Base-by-base conservation (phyloP, 116 monocot genomes). In the Thalassia testudinum region DNA sequence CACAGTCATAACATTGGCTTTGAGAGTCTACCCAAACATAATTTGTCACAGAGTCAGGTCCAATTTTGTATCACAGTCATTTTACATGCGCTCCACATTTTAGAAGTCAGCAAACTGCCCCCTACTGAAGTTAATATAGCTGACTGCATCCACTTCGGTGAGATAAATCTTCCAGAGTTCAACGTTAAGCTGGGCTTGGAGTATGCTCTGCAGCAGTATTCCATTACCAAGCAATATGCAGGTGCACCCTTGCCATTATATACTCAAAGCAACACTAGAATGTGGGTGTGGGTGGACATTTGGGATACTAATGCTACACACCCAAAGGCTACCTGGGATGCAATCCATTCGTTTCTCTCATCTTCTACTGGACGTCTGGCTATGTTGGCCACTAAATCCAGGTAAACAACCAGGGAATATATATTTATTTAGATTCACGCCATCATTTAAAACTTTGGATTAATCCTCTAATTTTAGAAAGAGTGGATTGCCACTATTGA, bases 221-320 rank as follows among this genome's bases (percentile, higher is more conserved):
- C 50, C 49, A 34, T 90, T 58, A 70, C 70, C 25, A 70, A 67
- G 63, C 75, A 78, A 22, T 64, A 65, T 52, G 25, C 84, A 67
- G 78, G 84, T 45, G 43, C 17, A 51, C 74, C 62, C 37, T 49
- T 78, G 20, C 53, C 75, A 38, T 60, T 73, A 21, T 90, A 69
- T 75, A 54, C 75, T 28, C 58, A 38, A 24, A 85, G 62, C 45
- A 75, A 72, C 38, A 75, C 72, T 21, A 53, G 3, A 0, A 25
- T 85, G 17, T 90, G 90, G 90, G 80, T 68, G 20, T 85, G 90
- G 40, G 72, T 90, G 37, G 85, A 90, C 56, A 47, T 74, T 38
- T 54, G 75, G 70, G 78, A 78, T 68, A 26, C 1, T 26, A 75
- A 65, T 61, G 72, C 66, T 27, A 85, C 62, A 62, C 65, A 72